Evolutionary conservation across 73 alveolate genomes (phyloP), one percentile per base, ranked within the genome.

Genomic region (Tetrahymena thermophila): DNA sequence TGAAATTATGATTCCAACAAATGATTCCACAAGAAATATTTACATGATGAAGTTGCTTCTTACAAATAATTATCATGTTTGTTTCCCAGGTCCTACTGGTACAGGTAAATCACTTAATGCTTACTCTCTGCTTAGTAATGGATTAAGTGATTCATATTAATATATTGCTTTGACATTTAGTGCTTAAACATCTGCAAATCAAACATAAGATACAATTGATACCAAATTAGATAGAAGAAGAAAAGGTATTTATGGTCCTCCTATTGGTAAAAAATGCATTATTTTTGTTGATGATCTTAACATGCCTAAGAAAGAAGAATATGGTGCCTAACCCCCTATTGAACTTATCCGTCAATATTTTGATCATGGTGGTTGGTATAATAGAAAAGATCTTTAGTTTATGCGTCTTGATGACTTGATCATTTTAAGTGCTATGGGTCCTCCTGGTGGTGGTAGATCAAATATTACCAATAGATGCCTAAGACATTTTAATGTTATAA

Each of bases 241-340:
- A 71, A 98, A 98, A 96, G 99, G 99, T 31, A 98, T 98, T 42
- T 98, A 96, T 97, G 99, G 99, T 14, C 99, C 99, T 23, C 99
- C 99, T 17, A 99, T 99, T 10, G 99, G 99, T 85, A 99, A 99
- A 98, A 98, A 98, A 85, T 99, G 98, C 94, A 99, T 99, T 55
- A 98, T 99, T 94, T 99, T 99, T 96, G 99, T 99, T 37, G 99
- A 99, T 98, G 99, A 99, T 97, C 96, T 99, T 95, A 99, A 99
- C 97, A 99, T 99, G 99, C 99, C 99, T 97, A 96, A 99, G 99
- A 98, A 99, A 97, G 99, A 99, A 96, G 99, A 99, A 94, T 99
- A 99, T 94, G 99, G 99, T n/a, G 99, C 99, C 23, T 99, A 99
- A 97, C 99, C 99, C 43, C 99, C 99, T 0, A 98, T 99, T 93